Base-by-base conservation (phyloP, 2,329 filamentous ascomycete genomes). In the Metarhizium brunneum region DNA sequence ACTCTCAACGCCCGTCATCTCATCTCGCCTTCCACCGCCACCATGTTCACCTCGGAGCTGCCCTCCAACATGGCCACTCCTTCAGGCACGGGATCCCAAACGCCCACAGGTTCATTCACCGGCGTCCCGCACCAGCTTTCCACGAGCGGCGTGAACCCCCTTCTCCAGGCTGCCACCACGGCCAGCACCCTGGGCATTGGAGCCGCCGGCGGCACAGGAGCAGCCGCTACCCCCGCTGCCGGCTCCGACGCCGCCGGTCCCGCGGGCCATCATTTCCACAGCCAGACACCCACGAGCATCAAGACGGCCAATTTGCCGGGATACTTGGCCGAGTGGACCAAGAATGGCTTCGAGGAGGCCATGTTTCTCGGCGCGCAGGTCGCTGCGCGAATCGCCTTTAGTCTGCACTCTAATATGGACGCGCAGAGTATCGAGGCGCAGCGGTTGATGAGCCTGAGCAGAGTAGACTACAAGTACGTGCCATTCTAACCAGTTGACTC, bases 11-110 rank as follows among this genome's bases (percentile, higher is more conserved):
- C 86, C 51, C 91, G 92, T 61, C 94, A 96, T 69, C 81, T 96
- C 54, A 85, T 99, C 62, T 95, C 92, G 2, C 94, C 94, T 0
- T 92, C 87, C 32, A 92, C 90, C 1, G 91, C 90, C 52, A 96
- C 92, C 47, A 97, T 97, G 65, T 97, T 97, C 78, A 96, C 92
- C 40, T 96, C 91, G 25, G 94, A 99, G 71, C 84, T 97, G 42
- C 94, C 94, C 7, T 96, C 91, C 8, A 92, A 94, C 72, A 83
- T 96, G 67, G 91, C 89, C 35, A 97, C 94, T 0, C 94, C 94
- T 1, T 81, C 87, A 11, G 92, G 90, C 20, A 97, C 92, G 1
- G 92, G 92, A 38, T 84, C 91, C 16, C 94, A 95, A 71, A 97
- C 92, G 1, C 95, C 94, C 0, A 90, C 89, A 2, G 80, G 75